Evolutionary conservation across 306 rosid genomes (phyloP).

Genomic region (Acmispon strigosus): DNA sequence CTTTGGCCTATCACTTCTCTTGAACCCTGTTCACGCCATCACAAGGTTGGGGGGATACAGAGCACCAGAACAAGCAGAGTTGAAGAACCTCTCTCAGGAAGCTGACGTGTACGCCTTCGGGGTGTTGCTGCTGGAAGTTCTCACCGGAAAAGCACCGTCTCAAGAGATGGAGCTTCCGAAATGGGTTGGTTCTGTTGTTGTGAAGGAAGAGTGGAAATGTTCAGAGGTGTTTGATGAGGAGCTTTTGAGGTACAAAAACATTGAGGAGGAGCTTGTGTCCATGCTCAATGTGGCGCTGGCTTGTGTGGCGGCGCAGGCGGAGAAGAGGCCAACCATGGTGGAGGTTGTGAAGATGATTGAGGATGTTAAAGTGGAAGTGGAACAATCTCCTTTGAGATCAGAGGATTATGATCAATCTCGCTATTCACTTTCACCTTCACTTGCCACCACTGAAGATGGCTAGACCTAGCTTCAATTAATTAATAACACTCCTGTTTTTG

Average conservation of each 20-base stretch:
- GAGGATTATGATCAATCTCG: slow-evolving; percentile 82
- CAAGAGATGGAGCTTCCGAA: slow-evolving; percentile 65
- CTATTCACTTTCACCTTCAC: slow-evolving; percentile 77
- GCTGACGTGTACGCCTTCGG: slow-evolving; percentile 90
- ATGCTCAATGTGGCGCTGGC: slow-evolving; percentile 83
- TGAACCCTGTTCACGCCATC: slow-evolving; percentile 77
- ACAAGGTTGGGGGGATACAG: slow-evolving; percentile 80
- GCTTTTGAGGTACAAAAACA: slow-evolving; percentile 86
- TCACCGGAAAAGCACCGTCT: slow-evolving; percentile 68
- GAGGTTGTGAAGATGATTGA: slow-evolving; percentile 88
- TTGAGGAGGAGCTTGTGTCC: slow-evolving; percentile 83
- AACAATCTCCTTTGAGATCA: slow-evolving; percentile 65
- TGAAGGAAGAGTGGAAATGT: slow-evolving; percentile 94
- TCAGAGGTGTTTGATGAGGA: slow-evolving; percentile 91
- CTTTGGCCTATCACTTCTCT: slow-evolving; percentile 70
- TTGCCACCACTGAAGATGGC: slow-evolving; percentile 84
- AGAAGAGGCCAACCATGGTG: slow-evolving; percentile 77
- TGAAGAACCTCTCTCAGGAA: slow-evolving; percentile 65
- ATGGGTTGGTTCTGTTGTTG: slow-evolving; percentile 81
- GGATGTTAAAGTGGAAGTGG: slow-evolving; percentile 86
- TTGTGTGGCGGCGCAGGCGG: slow-evolving; percentile 61
- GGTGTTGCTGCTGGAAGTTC: slow-evolving; percentile 67
- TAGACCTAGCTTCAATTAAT: slow-evolving; percentile 25
- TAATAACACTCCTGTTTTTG: slow-evolving; percentile 1
- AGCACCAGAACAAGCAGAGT: slow-evolving; percentile 85